Evolutionary conservation across 2,329 filamentous ascomycete species (phyloP).

Genomic region (Beauveria sp.): DNA sequence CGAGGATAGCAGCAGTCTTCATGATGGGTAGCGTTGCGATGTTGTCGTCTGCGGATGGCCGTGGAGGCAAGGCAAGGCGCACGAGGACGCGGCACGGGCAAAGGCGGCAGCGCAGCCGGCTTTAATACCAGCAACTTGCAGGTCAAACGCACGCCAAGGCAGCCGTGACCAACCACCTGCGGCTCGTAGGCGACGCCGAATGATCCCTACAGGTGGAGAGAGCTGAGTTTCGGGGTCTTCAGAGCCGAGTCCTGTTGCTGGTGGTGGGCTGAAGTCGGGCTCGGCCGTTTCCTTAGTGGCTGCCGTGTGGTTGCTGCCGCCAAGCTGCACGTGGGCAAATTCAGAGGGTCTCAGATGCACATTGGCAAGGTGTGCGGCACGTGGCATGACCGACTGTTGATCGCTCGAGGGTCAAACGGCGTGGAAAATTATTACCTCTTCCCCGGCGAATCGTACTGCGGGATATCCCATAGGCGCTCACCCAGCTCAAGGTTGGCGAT

Average conservation of each 20-base stretch:
- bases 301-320: background rate
- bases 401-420: no score
- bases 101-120: background rate
- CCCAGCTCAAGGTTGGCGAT: background rate
- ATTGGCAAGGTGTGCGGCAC: background rate
- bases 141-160: background rate
- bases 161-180: background rate
- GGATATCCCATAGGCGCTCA: background rate
- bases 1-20: conserved; percentile 18
- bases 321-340: conserved; percentile 5
- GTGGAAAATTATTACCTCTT: background rate
- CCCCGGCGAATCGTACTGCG: no score
- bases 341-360: conserved; percentile 1
- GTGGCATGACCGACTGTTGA: background rate
- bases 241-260: background rate
- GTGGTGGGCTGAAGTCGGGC: background rate
- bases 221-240: no score
- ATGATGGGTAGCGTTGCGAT: conserved; percentile 5
- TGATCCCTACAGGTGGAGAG: background rate
- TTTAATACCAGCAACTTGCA: background rate
- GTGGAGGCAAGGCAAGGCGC: background rate
- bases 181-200: background rate
- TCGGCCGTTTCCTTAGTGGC: background rate
- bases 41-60: background rate
- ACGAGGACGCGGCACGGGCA: background rate